phyloP scores from a whole-genome alignment of 225 moss, liverwort and hornwort genomes.

The Physcomitrellopsis africana region DNA sequence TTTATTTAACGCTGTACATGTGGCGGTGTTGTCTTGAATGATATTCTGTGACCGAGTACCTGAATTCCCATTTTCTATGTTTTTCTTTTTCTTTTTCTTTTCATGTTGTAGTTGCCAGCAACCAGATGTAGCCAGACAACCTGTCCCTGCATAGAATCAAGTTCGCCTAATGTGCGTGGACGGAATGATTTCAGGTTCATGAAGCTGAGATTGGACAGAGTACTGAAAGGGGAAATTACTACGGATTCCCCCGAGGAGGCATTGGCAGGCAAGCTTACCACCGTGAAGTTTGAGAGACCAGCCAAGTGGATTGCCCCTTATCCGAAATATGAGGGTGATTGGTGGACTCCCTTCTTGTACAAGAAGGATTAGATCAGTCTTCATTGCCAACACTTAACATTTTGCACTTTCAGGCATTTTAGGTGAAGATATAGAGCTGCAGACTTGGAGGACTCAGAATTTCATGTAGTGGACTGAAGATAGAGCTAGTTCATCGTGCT shows the following conservation, averaged over 20 bases:
- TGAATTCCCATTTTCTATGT: not conserved
- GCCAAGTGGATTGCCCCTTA: conserved; percentile 90
- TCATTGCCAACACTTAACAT: conserved; percentile 12
- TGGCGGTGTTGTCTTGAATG: not conserved
- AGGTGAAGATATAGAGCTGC: not conserved
- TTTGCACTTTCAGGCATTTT: conserved; percentile 27
- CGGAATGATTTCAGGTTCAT: conserved; percentile 43
- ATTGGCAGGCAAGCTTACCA: conserved; percentile 66
- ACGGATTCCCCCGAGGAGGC: conserved; percentile 67
- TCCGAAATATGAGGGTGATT: conserved; percentile 86
- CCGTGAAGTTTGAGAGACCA: conserved; percentile 78
- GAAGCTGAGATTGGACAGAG: conserved; percentile 64
- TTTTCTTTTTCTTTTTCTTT: too few species aligned
- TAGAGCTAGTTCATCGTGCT: conserved; percentile 5
- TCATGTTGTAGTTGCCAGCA: too few species aligned
- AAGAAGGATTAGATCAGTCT: conserved; percentile 43
- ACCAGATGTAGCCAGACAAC: conserved; percentile 31
- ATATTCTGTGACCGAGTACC: not conserved
- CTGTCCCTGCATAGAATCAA: conserved; percentile 63
- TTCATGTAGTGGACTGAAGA: conserved; percentile 23
- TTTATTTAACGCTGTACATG: not conserved
- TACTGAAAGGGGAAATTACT: conserved; percentile 78
- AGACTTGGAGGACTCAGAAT: conserved; percentile 21
- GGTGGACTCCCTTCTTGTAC: conserved; percentile 95
- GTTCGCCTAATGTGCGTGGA: not conserved